These are phyloP conservation scores for Primulina eburnea DNA, from an alignment of 257 asterid species.

Conservation along the genomic window DNA sequence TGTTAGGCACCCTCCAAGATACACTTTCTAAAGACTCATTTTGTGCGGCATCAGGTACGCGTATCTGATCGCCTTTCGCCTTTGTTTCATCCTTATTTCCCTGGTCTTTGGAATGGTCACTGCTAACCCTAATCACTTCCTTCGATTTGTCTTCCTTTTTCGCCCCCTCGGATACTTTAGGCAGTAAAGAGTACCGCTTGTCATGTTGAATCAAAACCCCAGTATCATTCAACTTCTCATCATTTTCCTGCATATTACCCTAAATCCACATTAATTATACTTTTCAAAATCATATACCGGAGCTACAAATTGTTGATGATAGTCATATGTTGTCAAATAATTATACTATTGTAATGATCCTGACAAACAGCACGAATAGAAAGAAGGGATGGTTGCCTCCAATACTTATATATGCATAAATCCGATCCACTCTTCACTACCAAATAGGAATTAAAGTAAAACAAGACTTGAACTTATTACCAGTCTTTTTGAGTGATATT, in stretches of 20 bases:
- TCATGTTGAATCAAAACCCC: slow-evolving; percentile 40
- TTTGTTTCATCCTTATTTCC: not conserved
- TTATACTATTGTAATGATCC: too few species aligned
- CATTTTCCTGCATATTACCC: slow-evolving; percentile 29
- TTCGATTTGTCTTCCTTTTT: not conserved
- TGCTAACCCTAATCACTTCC: slow-evolving; percentile 12
- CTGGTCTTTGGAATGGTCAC: not conserved
- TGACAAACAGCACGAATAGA: too few species aligned
- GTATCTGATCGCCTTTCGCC: slow-evolving; percentile 6
- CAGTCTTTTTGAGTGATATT: slow-evolving; percentile 27
- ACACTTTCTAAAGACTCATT: slow-evolving; percentile 26
- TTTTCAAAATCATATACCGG: too few species aligned
- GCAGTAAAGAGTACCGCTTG: not conserved
- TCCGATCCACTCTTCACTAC: not conserved
- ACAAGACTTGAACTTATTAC: slow-evolving; percentile 26
- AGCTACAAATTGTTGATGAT: too few species aligned
- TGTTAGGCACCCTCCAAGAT: slow-evolving; percentile 55
- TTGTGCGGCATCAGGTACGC: not conserved
- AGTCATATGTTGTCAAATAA: too few species aligned
- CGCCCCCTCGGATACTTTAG: slow-evolving; percentile 14
- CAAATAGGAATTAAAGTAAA: not conserved
- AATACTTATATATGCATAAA: too few species aligned
- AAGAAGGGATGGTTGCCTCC: too few species aligned
- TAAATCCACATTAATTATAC: not conserved
- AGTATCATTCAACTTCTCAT: slow-evolving; percentile 25